These are phyloP conservation scores for Kwoniella europaea DNA, from an alignment of 768 basidiomycete genomes.

Conservation along the genomic window DNA sequence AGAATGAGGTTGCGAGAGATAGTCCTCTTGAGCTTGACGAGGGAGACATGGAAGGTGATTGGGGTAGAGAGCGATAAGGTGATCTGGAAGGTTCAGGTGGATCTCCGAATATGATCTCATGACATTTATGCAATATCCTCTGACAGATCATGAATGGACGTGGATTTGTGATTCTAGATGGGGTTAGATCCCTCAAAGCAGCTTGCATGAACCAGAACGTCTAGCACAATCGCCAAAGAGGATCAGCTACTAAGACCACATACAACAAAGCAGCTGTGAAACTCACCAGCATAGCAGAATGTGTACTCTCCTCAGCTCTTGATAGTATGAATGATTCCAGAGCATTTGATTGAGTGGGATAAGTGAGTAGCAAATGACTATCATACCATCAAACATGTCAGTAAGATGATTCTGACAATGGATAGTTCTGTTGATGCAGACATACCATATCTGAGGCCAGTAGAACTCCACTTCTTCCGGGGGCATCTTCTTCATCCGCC, in stretches of 20 bases:
- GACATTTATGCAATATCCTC: conserved; percentile 84
- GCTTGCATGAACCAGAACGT: conserved; percentile 99
- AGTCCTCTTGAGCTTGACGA: conserved; percentile 10
- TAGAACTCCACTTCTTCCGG: conserved; percentile 62
- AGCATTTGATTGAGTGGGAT: conserved; percentile 87
- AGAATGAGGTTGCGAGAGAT: conserved; percentile 8
- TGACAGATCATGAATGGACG: conserved; percentile 88
- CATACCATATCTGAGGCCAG: conserved; percentile 62
- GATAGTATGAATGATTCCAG: conserved; percentile 93
- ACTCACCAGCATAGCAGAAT: conserved; percentile 91
- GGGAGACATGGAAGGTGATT: conserved; percentile 60
- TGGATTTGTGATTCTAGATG: conserved; percentile 65
- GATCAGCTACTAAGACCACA: conserved; percentile 37
- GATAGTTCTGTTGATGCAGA: background rate
- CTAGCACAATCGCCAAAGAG: conserved; percentile 59
- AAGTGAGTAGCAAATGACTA: conserved; percentile 92
- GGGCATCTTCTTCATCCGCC: conserved; percentile 59
- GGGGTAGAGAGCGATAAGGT: conserved; percentile 70
- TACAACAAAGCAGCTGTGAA: background rate
- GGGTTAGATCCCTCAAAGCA: conserved; percentile 77
- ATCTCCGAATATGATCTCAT: conserved; percentile 95
- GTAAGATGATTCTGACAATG: background rate
- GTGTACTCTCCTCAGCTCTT: conserved; percentile 84
- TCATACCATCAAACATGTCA: background rate
- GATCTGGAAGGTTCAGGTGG: conserved; percentile 69